Evolutionary conservation across 768 basidiomycete genomes (phyloP).

Genomic region (Rhizopogon rudus): DNA sequence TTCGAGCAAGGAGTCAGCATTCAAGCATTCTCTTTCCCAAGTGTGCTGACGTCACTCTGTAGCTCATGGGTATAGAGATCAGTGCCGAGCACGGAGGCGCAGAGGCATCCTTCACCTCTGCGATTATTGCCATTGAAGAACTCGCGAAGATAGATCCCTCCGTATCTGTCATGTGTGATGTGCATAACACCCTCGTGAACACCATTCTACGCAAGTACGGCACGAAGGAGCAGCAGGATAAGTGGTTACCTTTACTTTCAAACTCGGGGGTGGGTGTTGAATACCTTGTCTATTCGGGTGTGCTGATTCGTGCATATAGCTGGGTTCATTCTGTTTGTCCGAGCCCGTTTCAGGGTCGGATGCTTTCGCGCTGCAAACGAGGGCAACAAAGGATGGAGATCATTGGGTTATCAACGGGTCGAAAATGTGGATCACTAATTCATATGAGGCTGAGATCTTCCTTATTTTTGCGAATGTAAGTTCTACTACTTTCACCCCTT

Average conservation of each 20-base stretch:
- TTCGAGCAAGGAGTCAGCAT: conserved; percentile 89
- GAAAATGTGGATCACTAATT: conserved; percentile 99
- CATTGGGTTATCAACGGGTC: conserved; percentile 91
- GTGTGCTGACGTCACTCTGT: background rate
- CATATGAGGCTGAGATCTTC: conserved; percentile 85
- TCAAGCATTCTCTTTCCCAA: background rate
- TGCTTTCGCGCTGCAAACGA: conserved; percentile 94
- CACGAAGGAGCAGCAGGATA: conserved; percentile 77
- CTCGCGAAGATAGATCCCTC: conserved; percentile 95
- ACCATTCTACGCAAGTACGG: conserved; percentile 89
- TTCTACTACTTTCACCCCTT: background rate
- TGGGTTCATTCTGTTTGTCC: conserved; percentile 94
- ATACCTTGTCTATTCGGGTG: background rate
- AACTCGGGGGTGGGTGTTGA: conserved; percentile 56
- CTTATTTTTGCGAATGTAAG: conserved; percentile 93
- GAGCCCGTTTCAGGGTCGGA: conserved; percentile 94
- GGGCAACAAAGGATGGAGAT: conserved; percentile 83
- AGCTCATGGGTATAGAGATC: conserved; percentile 99
- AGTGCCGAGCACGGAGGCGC: conserved; percentile 78
- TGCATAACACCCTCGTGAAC: conserved; percentile 98
- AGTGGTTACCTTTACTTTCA: conserved; percentile 82
- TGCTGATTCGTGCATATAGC: conserved; percentile 38
- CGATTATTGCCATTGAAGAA: conserved; percentile 96
- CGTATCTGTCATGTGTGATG: conserved; percentile 95
- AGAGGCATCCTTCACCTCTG: conserved; percentile 88